Percentiles rank a stretch among this genome's conserved stretches.
Evolutionary conservation across 2,329 filamentous ascomycete species (phyloP).

Genomic region (Penicillium griseofulvum): DNA sequence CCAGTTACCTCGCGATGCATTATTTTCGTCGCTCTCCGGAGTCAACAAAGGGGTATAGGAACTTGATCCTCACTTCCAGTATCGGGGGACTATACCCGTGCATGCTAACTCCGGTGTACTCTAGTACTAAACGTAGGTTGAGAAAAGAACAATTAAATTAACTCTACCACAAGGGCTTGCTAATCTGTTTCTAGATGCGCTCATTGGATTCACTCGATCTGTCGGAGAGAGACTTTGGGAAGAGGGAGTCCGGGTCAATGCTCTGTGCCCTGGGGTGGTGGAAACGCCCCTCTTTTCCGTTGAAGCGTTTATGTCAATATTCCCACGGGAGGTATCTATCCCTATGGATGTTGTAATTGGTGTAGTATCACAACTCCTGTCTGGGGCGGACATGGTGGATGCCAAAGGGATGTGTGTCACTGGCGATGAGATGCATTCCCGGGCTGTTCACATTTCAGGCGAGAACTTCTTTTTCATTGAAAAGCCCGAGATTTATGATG

Average conservation of each 20-base stretch:
- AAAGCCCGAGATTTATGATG: slow-evolving; percentile 24
- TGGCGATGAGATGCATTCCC: slow-evolving; percentile 22
- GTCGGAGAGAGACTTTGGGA: slow-evolving; percentile 34
- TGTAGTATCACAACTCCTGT: slow-evolving; percentile 4
- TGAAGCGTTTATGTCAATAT: slow-evolving; percentile 36
- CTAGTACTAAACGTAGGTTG: slow-evolving; percentile 35
- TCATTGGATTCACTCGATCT: slow-evolving; percentile 40
- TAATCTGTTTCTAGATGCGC: slow-evolving; percentile 20
- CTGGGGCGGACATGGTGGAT: slow-evolving; percentile 11
- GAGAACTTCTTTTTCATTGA: slow-evolving; percentile 24
- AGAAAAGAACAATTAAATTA: background rate
- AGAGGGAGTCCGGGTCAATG: slow-evolving; percentile 41
- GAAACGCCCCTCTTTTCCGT: slow-evolving; percentile 35
- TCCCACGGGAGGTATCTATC: slow-evolving; percentile 22
- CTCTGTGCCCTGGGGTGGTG: slow-evolving; percentile 29
- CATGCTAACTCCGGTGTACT: slow-evolving; percentile 35
- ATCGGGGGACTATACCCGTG: slow-evolving; percentile 40
- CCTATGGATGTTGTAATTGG: slow-evolving; percentile 6
- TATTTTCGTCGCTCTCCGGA: slow-evolving; percentile 37
- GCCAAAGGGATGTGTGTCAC: slow-evolving; percentile 11
- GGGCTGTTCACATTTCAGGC: slow-evolving; percentile 25
- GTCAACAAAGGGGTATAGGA: slow-evolving; percentile 19
- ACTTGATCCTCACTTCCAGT: slow-evolving; percentile 37
- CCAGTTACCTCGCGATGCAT: slow-evolving; percentile 41
- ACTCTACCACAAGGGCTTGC: background rate